Percentiles rank a stretch among this genome's conserved stretches.
These are phyloP conservation scores for Globisporangium middletonii DNA, from an alignment of 352 stramenopile species.

Conservation along the genomic window DNA sequence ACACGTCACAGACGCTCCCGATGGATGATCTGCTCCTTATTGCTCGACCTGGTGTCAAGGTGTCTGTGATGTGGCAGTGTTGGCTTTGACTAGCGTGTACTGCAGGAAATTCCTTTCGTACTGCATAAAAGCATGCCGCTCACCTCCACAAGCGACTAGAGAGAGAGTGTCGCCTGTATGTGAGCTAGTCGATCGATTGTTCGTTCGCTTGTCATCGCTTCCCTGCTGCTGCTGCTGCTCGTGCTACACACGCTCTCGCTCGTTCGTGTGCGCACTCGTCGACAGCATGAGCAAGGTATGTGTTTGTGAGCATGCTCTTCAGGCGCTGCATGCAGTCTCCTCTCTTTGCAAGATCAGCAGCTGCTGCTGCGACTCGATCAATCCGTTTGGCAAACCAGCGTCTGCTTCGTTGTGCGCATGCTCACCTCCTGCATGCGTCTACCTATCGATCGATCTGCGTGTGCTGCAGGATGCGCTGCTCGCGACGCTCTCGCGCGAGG, in stretches of 20 bases:
- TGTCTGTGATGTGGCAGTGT: too few relatives aligned
- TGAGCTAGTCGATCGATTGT: too few relatives aligned
- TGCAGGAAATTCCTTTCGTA: too few relatives aligned
- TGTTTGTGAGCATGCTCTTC: not conserved
- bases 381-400: not conserved
- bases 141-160: too few relatives aligned
- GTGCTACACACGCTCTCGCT: not conserved
- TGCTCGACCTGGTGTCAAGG: too few relatives aligned
- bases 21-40: not conserved
- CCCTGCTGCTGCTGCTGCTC: too few relatives aligned
- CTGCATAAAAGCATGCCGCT: too few relatives aligned
- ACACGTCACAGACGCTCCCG: not conserved
- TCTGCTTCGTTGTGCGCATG: not conserved
- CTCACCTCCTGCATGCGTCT: not conserved
- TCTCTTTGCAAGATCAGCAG: too few relatives aligned
- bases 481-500: slow-evolving; percentile 41
- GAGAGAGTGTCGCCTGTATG: too few relatives aligned
- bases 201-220: slow-evolving; percentile 1
- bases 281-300: not conserved
- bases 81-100: too few relatives aligned
- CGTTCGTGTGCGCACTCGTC: not conserved
- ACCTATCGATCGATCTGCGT: not conserved
- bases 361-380: not conserved
- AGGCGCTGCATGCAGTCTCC: too few relatives aligned
- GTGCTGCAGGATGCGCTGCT: slow-evolving; percentile 27